Base-by-base conservation (phyloP, 164 flowering plant genomes). In the Litsea cubeba region DNA sequence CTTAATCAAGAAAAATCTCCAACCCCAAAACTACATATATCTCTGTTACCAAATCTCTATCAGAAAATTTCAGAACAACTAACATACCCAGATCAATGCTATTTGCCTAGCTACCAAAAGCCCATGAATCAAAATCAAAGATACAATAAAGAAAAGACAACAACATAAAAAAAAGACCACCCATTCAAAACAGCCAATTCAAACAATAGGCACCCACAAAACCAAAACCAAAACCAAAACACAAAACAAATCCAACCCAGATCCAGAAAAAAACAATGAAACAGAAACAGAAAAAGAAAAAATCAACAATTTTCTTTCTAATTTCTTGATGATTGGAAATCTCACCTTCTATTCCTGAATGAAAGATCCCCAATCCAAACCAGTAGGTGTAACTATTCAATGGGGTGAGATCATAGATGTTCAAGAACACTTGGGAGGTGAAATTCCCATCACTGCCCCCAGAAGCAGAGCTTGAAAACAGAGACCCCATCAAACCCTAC, bases 351-450 rank as follows among this genome's bases (percentile, higher is more conserved):
- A 90, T 87, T 50, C 91, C 97, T 0, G 97, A 90, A 76, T 91
- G 97, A 67, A 87, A 91, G 73, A 90, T 87, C 15, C 94, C 96
- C 22, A 87, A 58, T 18, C 97, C 94, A 70, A 90, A 80, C 89
- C 89, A 88, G 71, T 65, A 80, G 49, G 78, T 76, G 82, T 91
- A 91, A 77, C 80, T 74, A 74, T 91, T 91, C 73, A 85, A 11
- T 62, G 95, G 90, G 18, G 93, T 90, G 72, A 92, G 91, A 81
- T 92, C 97, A 75, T 92, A 92, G 20, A 92, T 85, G 69, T 92
- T 90, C 85, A 92, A 69, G 14, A 84, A 65, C 74, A 92, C 88
- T 71, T 78, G 87, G 54, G 85, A 83, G 62, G 76, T 79, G 32
- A 24, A 50, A 57, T 65, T 77, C 30, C 20, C 69, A 10, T 75